phyloP scores from a whole-genome alignment of 495 filamentous ascomycete species.

The Amphirosellinia nigrospora region DNA sequence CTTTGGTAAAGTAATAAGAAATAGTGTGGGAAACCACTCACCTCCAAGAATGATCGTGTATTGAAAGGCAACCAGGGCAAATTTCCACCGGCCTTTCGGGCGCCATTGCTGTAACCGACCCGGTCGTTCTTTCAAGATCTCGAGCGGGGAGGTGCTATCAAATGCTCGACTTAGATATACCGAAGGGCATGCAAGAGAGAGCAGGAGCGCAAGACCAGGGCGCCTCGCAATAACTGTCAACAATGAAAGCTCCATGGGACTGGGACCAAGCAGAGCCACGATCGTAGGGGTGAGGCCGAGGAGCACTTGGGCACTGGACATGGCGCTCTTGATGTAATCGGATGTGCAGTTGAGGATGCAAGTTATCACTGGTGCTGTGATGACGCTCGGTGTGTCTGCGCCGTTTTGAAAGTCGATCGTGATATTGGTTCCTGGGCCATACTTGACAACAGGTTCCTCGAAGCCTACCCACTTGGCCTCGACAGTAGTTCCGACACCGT shows the following conservation, averaged over 20 bases:
- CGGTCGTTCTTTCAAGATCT: slow-evolving; percentile 19
- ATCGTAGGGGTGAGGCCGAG: slow-evolving; percentile 35
- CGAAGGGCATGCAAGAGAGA: slow-evolving; percentile 32
- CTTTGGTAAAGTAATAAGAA: background rate
- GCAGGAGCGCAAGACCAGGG: slow-evolving; percentile 31
- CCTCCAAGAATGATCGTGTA: slow-evolving; percentile 23
- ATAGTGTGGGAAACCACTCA: background rate
- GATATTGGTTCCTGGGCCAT: slow-evolving; percentile 7
- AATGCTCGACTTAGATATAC: slow-evolving; percentile 31
- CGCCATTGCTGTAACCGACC: background rate
- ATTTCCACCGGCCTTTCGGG: background rate
- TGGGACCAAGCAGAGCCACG: slow-evolving; percentile 33
- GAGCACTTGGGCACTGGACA: slow-evolving; percentile 32
- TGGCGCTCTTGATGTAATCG: slow-evolving; percentile 30
- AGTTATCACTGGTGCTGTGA: slow-evolving; percentile 27
- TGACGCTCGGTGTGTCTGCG: slow-evolving; percentile 7
- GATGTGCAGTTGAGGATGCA: slow-evolving; percentile 32
- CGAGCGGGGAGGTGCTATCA: slow-evolving; percentile 31
- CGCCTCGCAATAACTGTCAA: slow-evolving; percentile 32
- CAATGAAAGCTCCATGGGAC: slow-evolving; percentile 29
- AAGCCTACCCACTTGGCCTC: background rate
- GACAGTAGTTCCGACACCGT: slow-evolving; percentile 3
- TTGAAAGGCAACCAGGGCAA: background rate
- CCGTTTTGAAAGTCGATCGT: slow-evolving; percentile 5
- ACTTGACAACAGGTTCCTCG: background rate